These are phyloP conservation scores for Withania somnifera DNA, from an alignment of 305 asterid genomes.

Conservation along the genomic window DNA sequence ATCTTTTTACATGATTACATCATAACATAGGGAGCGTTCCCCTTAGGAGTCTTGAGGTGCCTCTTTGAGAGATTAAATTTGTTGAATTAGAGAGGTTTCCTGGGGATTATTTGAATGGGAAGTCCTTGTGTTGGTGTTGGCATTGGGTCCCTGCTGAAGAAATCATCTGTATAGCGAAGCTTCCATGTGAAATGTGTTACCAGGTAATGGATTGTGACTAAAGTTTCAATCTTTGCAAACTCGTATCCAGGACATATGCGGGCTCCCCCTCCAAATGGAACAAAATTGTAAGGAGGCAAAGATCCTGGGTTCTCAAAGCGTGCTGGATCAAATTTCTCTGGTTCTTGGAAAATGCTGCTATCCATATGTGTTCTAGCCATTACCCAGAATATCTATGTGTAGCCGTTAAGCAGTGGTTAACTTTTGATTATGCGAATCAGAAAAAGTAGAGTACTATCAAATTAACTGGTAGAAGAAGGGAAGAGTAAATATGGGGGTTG, in stretches of 20 bases:
- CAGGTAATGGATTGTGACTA: slow-evolving; percentile 38
- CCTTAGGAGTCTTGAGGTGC: neutral
- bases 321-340: slow-evolving; percentile 40
- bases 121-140: slow-evolving; percentile 50
- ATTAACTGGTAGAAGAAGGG: neutral
- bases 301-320: slow-evolving; percentile 39
- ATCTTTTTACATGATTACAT: neutral
- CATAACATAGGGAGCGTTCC: neutral
- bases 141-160: slow-evolving; percentile 46
- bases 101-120: slow-evolving; percentile 36
- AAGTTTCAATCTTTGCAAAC: slow-evolving; percentile 51
- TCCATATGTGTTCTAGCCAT: slow-evolving; percentile 65
- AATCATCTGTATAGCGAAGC: slow-evolving; percentile 32
- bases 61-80: neutral
- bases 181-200: slow-evolving; percentile 51
- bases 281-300: slow-evolving; percentile 42
- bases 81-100: neutral
- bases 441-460: neutral
- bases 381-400: slow-evolving; percentile 49
- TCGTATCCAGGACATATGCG: slow-evolving; percentile 69
- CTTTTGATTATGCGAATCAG: neutral
- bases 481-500: neutral
- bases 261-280: slow-evolving; percentile 63
- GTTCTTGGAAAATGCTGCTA: slow-evolving; percentile 33
- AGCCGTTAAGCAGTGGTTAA: neutral